Conservation (phyloP, 1,284 basidiomycete genomes). For the Malassezia vespertilionis region DNA sequence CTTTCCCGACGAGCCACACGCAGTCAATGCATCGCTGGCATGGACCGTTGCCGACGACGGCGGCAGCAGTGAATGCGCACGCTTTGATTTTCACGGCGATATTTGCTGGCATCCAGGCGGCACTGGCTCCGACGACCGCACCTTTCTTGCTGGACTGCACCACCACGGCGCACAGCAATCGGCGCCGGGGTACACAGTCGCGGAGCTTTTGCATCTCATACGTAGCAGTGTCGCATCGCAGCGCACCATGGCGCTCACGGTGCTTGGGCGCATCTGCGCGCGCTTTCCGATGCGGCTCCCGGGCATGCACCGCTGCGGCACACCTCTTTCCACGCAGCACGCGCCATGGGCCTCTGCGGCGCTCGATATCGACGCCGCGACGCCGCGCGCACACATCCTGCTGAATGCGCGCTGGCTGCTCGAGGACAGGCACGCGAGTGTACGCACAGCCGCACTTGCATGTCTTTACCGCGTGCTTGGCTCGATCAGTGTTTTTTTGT, state of each 20-base stretch:
- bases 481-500: conserved; percentile 10
- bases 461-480: conserved; percentile 19
- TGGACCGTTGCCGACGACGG: conserved; percentile 25
- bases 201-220: conserved; percentile 71
- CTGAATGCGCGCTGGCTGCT: conserved; percentile 28
- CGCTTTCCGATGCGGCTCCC: conserved; percentile 9
- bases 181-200: conserved; percentile 74
- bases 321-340: neutral
- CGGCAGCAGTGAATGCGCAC: neutral
- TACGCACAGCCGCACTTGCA: conserved; percentile 25
- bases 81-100: conserved; percentile 35
- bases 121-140: conserved; percentile 15
- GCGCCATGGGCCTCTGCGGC: neutral
- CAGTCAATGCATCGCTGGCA: conserved; percentile 24
- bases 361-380: neutral
- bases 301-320: neutral
- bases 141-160: conserved; percentile 58
- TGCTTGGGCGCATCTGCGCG: conserved; percentile 57
- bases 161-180: conserved; percentile 68
- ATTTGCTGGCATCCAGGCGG: conserved; percentile 10
- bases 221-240: conserved; percentile 74
- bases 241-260: conserved; percentile 66
- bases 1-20: conserved; percentile 58
- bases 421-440: conserved; percentile 29
- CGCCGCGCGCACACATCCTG: conserved; percentile 16